Percentiles rank a stretch among this genome's conserved stretches.
Evolutionary conservation across 345 rosid species (phyloP).

Genomic region (Punica granatum): DNA sequence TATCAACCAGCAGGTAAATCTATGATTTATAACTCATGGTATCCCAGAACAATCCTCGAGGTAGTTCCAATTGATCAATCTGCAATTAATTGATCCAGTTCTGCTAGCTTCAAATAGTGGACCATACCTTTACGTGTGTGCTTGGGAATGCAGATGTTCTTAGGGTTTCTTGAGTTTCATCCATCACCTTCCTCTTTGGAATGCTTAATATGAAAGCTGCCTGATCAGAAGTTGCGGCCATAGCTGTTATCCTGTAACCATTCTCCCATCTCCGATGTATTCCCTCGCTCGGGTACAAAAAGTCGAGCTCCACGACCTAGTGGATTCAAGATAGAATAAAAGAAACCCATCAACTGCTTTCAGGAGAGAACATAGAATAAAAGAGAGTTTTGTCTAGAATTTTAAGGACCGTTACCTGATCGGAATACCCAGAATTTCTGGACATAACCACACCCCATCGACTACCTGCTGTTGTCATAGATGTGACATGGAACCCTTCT

Average conservation of each 20-base stretch:
- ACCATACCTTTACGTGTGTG: slow-evolving; percentile 80
- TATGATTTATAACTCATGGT: background rate
- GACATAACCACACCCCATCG: slow-evolving; percentile 99
- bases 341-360: slow-evolving; percentile 5
- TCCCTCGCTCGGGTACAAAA: slow-evolving; percentile 92
- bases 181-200: slow-evolving; percentile 74
- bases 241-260: slow-evolving; percentile 85
- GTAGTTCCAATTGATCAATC: background rate
- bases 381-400: background rate
- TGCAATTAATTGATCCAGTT: background rate
- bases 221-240: slow-evolving; percentile 93
- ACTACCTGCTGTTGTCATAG: slow-evolving; percentile 92
- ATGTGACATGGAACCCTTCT: slow-evolving; percentile 96
- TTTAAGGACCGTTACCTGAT: slow-evolving; percentile 46
- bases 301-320: slow-evolving; percentile 96
- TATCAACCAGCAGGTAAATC: background rate
- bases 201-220: slow-evolving; percentile 85
- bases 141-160: slow-evolving; percentile 96
- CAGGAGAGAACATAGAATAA: background rate
- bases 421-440: slow-evolving; percentile 77
- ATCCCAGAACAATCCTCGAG: background rate
- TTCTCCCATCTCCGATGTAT: slow-evolving; percentile 88
- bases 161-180: slow-evolving; percentile 94
- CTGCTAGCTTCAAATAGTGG: background rate
- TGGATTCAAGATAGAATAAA: background rate